Evolutionary conservation across 108 stramenopile genomes (phyloP).

Genomic region (Conticribra guillardii): DNA sequence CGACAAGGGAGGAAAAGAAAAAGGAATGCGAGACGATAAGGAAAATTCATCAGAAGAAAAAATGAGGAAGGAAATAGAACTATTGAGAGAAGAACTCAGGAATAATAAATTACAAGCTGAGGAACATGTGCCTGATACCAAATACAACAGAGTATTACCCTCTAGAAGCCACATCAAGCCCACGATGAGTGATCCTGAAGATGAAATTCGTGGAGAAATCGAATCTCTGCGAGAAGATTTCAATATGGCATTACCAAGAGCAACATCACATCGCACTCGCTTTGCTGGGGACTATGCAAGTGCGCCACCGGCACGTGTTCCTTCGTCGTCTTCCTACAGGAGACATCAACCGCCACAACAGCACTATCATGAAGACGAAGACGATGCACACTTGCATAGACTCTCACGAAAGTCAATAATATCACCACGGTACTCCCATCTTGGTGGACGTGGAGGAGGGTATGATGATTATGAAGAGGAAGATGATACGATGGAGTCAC

Average conservation of each 20-base stretch:
- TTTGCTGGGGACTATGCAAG: neutral
- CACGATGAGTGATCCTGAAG: neutral
- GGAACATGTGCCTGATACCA: neutral
- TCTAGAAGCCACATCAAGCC: neutral
- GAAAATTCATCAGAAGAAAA: conserved; percentile 12
- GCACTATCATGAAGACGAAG: conserved; percentile 1
- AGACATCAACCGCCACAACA: neutral
- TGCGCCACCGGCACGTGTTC: neutral
- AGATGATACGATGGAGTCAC: conserved; percentile 6
- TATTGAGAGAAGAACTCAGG: conserved; percentile 23
- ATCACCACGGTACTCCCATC: neutral
- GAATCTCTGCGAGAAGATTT: neutral
- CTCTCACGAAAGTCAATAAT: neutral
- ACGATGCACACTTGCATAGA: conserved; percentile 1
- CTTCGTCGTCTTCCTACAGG: neutral
- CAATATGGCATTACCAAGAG: neutral
- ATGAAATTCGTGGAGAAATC: neutral
- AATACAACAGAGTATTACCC: neutral
- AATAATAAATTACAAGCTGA: conserved; percentile 12
- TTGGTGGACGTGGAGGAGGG: conserved; percentile 1
- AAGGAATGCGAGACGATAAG: neutral
- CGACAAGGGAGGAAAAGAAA: neutral
- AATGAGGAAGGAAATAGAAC: conserved; percentile 27
- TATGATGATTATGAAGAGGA: conserved; percentile 1
- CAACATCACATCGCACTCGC: neutral